Evolutionary conservation across 805 yeast genomes (phyloP).

Genomic region (Metschnikowia lunata): DNA sequence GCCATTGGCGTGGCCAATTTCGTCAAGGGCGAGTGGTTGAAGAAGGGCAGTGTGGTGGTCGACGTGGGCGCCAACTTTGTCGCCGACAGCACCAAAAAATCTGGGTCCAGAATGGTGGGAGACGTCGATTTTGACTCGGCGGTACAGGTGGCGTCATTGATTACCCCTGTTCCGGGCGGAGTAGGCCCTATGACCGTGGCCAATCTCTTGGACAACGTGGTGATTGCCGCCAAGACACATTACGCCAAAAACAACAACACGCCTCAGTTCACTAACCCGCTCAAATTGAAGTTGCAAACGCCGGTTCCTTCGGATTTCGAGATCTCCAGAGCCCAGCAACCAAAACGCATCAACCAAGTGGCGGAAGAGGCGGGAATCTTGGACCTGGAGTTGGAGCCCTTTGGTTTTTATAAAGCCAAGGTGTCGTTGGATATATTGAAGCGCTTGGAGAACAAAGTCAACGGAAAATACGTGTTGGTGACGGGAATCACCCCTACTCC

Average conservation of each 20-base stretch:
- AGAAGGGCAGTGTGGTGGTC: conserved; percentile 62
- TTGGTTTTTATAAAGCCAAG: conserved; percentile 74
- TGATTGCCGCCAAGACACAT: conserved; percentile 59
- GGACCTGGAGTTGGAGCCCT: conserved; percentile 67
- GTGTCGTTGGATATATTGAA: conserved; percentile 61
- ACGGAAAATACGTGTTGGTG: conserved; percentile 71
- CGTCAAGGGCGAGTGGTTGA: conserved; percentile 73
- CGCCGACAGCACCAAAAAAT: conserved; percentile 59
- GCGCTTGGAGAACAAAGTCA: conserved; percentile 53
- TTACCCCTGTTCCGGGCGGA: conserved; percentile 92
- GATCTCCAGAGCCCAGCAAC: conserved; percentile 71
- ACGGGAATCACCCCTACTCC: conserved; percentile 88
- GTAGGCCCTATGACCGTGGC: conserved; percentile 94
- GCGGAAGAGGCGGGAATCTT: conserved; percentile 67
- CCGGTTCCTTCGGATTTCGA: conserved; percentile 83
- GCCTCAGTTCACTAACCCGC: conserved; percentile 48
- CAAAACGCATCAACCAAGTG: conserved; percentile 63
- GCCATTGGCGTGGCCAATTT: conserved; percentile 72
- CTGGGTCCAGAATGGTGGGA: conserved; percentile 71
- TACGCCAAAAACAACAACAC: conserved; percentile 37
- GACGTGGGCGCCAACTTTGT: conserved; percentile 83
- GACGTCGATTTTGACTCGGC: conserved; percentile 67
- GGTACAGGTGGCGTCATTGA: conserved; percentile 49
- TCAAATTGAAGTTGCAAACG: conserved; percentile 48
- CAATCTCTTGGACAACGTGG: conserved; percentile 68